Evolutionary conservation across 371 early-diverging fungal genomes (phyloP).

Genomic region (Mortierella sp.): DNA sequence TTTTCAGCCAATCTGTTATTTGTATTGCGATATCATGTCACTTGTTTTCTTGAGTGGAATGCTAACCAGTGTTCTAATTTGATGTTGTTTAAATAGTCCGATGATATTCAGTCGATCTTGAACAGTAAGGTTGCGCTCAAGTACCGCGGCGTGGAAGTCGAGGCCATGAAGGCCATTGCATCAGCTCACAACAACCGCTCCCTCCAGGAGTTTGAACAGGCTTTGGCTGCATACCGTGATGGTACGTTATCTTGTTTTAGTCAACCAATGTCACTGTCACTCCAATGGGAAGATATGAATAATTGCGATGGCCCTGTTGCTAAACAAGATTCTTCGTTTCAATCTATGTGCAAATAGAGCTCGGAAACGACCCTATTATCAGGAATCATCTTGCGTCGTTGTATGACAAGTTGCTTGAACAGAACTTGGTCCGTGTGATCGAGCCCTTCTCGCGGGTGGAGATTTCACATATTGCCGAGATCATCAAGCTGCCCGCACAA

Average conservation of each 20-base stretch:
- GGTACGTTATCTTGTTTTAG: slow-evolving; percentile 61
- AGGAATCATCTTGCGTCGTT: slow-evolving; percentile 90
- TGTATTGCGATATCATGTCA: not conserved
- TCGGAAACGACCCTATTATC: slow-evolving; percentile 93
- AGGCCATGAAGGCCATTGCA: slow-evolving; percentile 96
- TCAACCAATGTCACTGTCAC: no score
- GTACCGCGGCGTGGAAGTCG: slow-evolving; percentile 85
- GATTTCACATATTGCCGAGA: slow-evolving; percentile 94
- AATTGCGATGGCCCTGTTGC: not conserved
- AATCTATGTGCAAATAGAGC: slow-evolving; percentile 64
- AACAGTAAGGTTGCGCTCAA: slow-evolving; percentile 86
- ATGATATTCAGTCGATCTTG: slow-evolving; percentile 89
- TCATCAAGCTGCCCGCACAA: slow-evolving; percentile 90
- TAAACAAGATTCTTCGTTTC: not conserved
- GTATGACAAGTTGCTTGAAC: slow-evolving; percentile 97
- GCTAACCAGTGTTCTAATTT: no score
- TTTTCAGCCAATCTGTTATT: not conserved
- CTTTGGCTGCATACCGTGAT: slow-evolving; percentile 85
- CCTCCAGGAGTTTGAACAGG: slow-evolving; percentile 93
- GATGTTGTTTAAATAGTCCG: slow-evolving; percentile 65
- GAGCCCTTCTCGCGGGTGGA: slow-evolving; percentile 99
- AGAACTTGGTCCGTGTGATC: slow-evolving; percentile 97
- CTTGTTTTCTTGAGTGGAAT: not conserved
- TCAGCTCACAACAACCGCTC: slow-evolving; percentile 95
- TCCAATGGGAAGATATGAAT: no score